phyloP scores from a whole-genome alignment of 2,329 filamentous ascomycete genomes.

The Thelonectria olida region DNA sequence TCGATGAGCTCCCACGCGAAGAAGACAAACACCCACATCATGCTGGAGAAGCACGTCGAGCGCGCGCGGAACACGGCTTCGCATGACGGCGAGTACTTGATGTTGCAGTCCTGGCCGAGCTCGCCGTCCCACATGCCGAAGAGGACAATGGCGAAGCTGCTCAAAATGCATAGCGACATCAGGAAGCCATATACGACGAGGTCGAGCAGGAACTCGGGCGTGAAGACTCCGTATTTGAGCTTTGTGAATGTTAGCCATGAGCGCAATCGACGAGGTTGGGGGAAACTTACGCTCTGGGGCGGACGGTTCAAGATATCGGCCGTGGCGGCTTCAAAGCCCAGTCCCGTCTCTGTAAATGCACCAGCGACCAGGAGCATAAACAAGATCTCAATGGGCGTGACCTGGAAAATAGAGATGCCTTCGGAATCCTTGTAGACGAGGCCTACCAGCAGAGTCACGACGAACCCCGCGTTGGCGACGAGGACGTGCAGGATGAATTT shows the following conservation, averaged over 20 bases:
- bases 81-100: slow-evolving; percentile 60
- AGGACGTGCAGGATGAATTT: slow-evolving; percentile 76
- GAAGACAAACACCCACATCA: slow-evolving; percentile 80
- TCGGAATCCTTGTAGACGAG: slow-evolving; percentile 73
- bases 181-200: slow-evolving; percentile 74
- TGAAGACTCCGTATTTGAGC: slow-evolving; percentile 67
- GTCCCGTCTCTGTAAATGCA: slow-evolving; percentile 77
- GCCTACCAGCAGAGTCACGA: slow-evolving; percentile 73
- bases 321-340: slow-evolving; percentile 75
- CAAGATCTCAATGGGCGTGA: slow-evolving; percentile 76
- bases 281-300: slow-evolving; percentile 65
- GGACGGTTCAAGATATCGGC: slow-evolving; percentile 75
- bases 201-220: slow-evolving; percentile 70
- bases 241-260: slow-evolving; percentile 17
- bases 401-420: slow-evolving; percentile 73
- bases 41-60: slow-evolving; percentile 75
- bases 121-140: slow-evolving; percentile 61
- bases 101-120: slow-evolving; percentile 69
- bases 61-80: slow-evolving; percentile 75
- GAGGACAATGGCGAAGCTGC: slow-evolving; percentile 61
- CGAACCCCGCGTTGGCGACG: slow-evolving; percentile 75
- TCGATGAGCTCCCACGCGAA: slow-evolving; percentile 81
- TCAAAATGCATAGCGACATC: slow-evolving; percentile 67
- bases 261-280: neutral
- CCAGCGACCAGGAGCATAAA: slow-evolving; percentile 85